Percentiles rank a stretch among this genome's conserved stretches.
Conservation (phyloP, 2,329 filamentous ascomycete species). For the Ophiostoma populinum region DNA sequence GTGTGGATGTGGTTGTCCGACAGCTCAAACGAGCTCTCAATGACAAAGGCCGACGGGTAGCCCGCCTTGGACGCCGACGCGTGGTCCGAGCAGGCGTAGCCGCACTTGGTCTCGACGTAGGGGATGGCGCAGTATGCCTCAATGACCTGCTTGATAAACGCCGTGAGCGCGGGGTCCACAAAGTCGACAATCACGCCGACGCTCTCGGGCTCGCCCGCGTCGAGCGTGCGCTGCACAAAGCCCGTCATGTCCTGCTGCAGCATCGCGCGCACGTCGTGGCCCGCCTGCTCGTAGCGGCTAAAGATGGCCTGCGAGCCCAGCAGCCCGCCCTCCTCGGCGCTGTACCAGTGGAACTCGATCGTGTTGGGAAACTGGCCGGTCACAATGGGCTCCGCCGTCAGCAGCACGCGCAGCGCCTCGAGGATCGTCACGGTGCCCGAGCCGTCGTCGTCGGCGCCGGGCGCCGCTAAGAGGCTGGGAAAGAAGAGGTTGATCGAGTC, state of each 20-base stretch:
- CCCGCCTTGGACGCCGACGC: slow-evolving; percentile 49
- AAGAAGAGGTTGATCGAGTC: slow-evolving; percentile 91
- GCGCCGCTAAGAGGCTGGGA: slow-evolving; percentile 66
- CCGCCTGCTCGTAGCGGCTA: slow-evolving; percentile 54
- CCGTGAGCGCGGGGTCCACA: slow-evolving; percentile 65
- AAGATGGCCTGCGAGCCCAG: slow-evolving; percentile 86
- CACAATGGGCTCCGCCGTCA: slow-evolving; percentile 53
- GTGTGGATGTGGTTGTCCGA: slow-evolving; percentile 57
- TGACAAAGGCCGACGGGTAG: slow-evolving; percentile 48
- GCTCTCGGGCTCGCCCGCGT: slow-evolving; percentile 65
- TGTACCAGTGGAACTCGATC: slow-evolving; percentile 94
- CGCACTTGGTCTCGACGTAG: slow-evolving; percentile 30
- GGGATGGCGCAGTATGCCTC: slow-evolving; percentile 71
- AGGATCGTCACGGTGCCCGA: slow-evolving; percentile 88
- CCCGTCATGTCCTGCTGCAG: slow-evolving; percentile 98
- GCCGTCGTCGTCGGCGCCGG: slow-evolving; percentile 90
- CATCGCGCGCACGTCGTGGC: slow-evolving; percentile 80
- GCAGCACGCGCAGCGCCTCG: slow-evolving; percentile 69
- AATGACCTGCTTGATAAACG: slow-evolving; percentile 81
- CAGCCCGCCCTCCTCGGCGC: slow-evolving; percentile 73
- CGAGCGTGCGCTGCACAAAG: slow-evolving; percentile 65
- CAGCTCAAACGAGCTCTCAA: slow-evolving; percentile 41
- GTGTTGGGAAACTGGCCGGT: slow-evolving; percentile 64
- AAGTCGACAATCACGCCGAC: slow-evolving; percentile 89
- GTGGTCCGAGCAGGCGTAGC: slow-evolving; percentile 49